Percentiles rank a stretch among this genome's conserved stretches.
phyloP scores from a whole-genome alignment of 192 early-diverging fungal genomes.

The Coemansia sp. region DNA sequence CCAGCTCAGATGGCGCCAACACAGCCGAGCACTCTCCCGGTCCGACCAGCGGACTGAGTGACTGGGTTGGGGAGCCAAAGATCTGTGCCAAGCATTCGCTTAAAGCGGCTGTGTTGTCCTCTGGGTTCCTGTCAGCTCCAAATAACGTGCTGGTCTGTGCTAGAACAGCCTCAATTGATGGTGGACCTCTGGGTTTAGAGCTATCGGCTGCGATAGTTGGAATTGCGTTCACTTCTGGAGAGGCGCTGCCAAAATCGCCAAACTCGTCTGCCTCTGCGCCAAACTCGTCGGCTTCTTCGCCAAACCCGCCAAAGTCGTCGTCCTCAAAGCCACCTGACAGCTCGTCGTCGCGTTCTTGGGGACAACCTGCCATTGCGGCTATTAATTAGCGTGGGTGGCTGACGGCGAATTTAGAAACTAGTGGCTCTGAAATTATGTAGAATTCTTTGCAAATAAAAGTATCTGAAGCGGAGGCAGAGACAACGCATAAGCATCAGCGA shows the following conservation, averaged over 20 bases:
- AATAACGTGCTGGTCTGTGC: constrained; percentile 3
- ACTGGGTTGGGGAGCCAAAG: not conserved
- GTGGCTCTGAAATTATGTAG: too few relatives aligned
- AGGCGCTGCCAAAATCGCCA: constrained; percentile 6
- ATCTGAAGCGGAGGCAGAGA: too few relatives aligned
- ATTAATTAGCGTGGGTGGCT: too few relatives aligned
- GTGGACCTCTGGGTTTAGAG: not conserved
- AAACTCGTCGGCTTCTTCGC: not conserved
- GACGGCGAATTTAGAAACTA: too few relatives aligned
- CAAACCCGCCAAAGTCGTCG: constrained; percentile 20
- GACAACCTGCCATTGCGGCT: too few relatives aligned
- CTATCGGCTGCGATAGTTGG: not conserved
- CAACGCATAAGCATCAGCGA: too few relatives aligned
- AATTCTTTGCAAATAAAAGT: too few relatives aligned
- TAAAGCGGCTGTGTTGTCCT: not conserved
- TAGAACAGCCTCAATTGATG: constrained; percentile 1
- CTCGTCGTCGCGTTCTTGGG: not conserved
- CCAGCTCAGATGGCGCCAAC: not conserved
- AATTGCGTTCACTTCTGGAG: not conserved
- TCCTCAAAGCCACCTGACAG: not conserved
- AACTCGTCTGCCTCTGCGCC: constrained; percentile 24
- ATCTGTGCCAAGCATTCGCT: constrained; percentile 11
- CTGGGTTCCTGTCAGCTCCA: not conserved
- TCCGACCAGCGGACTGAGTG: not conserved
- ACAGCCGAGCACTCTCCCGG: not conserved